Base-by-base conservation (phyloP, 495 filamentous ascomycete species). In the Parathielavia hyrcaniae region DNA sequence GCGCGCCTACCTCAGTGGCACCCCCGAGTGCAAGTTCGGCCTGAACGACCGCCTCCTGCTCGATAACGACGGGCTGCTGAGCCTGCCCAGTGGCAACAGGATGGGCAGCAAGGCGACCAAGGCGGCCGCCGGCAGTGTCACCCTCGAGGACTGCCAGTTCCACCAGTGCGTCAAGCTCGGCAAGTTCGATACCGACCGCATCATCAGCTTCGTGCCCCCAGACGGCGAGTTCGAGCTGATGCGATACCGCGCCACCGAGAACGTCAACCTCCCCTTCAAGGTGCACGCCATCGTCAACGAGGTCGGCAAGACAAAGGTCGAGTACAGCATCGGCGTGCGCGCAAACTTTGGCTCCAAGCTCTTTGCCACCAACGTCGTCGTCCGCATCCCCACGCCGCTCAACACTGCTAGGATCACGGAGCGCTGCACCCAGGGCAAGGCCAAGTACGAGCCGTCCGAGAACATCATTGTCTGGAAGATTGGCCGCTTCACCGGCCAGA, bases 401-500 rank as follows among this genome's bases (percentile, higher is more conserved):
- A 99, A 99, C 76, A 97, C 95, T 5, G 95, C 95, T 20, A 83
- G 85, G 61, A 96, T 95, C 58, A 91, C 87, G n/a, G 90, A 96
- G 71, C 85, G 93, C 52, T 92, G 90, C 55, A 88, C 83, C 11
- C 93, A 97, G 71, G 95, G 95, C 23, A 96, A 96, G 63, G 95
- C 95, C 38, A 97, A 96, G 74, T 99, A 99, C 72, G 95, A 99
- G 75, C 95, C 95, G 3, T 86, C 89, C 58, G 90, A 96, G 64
- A 99, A 99, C 74, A 88, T 92, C 65, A 97, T 99, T 62, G 88
- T 97, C 14, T 99, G 95, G 95, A 97, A 96, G 83, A 97, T 99
- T 59, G 86, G 91, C 23, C 83, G 95, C 30, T 97, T 99, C 75
- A 91, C 91, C 0, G 95, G 95, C 14, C 90, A 96, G 70, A 88